These are phyloP conservation scores for Trypanosoma boissoni DNA, from an alignment of 208 protist species.

Conservation along the genomic window DNA sequence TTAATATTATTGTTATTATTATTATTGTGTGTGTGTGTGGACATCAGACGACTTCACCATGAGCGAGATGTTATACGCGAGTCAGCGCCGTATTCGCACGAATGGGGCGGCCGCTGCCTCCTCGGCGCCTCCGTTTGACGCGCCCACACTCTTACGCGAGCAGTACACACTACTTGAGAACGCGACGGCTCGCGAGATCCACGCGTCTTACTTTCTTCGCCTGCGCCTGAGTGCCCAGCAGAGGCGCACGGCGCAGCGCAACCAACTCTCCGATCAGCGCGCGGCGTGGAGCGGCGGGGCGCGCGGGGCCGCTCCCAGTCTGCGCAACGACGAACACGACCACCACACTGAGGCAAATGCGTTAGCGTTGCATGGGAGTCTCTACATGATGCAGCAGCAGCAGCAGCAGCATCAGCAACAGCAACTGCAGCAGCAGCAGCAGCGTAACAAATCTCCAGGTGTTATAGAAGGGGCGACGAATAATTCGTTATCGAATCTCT, in stretches of 20 bases:
- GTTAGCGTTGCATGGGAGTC: too few species aligned
- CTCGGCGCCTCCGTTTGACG: too few species aligned
- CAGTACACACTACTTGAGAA: constrained; percentile 50
- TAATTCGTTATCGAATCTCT: constrained; percentile 4
- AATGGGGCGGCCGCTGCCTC: too few species aligned
- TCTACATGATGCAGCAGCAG: too few species aligned
- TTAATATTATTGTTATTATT: too few species aligned
- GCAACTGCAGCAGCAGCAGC: too few species aligned
- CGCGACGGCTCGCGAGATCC: constrained; percentile 61
- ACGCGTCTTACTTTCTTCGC: constrained; percentile 55
- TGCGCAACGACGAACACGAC: not conserved
- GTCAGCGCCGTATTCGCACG: not conserved
- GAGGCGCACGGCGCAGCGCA: constrained; percentile 56
- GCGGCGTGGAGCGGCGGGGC: constrained; percentile 2
- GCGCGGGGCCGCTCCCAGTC: not conserved
- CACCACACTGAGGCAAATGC: too few species aligned
- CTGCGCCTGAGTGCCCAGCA: constrained; percentile 63
- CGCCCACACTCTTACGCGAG: constrained; percentile 50
- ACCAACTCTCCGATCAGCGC: constrained; percentile 30
- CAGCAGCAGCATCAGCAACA: too few species aligned
- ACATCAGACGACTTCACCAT: too few species aligned
- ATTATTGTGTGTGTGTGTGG: too few species aligned
- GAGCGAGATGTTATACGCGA: not conserved
- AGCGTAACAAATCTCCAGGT: too few species aligned
- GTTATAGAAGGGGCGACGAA: constrained; percentile 15